phyloP scores from a whole-genome alignment of 305 asterid genomes.

The Plantago coronopus region DNA sequence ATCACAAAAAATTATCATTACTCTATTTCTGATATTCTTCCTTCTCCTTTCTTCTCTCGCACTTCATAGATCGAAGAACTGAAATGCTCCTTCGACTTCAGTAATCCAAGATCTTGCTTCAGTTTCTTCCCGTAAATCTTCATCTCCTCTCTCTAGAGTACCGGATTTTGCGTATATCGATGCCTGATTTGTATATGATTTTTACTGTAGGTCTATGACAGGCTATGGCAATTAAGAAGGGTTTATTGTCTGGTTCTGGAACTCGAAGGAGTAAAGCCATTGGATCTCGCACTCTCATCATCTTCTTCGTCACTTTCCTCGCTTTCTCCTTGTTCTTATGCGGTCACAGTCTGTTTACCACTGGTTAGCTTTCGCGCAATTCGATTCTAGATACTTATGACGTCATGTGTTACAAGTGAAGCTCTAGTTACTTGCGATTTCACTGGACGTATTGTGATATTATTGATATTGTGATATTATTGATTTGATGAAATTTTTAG shows the following conservation, averaged over 20 bases:
- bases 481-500: not conserved
- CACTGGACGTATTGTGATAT: not conserved
- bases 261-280: slow-evolving; percentile 32
- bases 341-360: slow-evolving; percentile 43
- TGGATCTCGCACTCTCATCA: slow-evolving; percentile 50
- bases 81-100: not conserved
- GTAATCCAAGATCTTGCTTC: slow-evolving; percentile 28
- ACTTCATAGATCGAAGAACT: not conserved
- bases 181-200: not conserved
- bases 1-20: not conserved
- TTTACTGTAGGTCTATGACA: slow-evolving; percentile 32
- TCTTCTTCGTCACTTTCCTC: slow-evolving; percentile 47
- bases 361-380: slow-evolving; percentile 42
- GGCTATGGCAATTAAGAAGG: slow-evolving; percentile 56
- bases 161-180: slow-evolving; percentile 1
- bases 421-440: too few species aligned
- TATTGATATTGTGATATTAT: too few species aligned
- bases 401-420: too few species aligned
- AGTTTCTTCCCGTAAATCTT: slow-evolving; percentile 13
- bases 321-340: slow-evolving; percentile 48
- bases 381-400: not conserved
- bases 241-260: slow-evolving; percentile 43
- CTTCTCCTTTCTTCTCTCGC: not conserved
- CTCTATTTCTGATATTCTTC: too few species aligned
- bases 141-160: slow-evolving; percentile 1